phyloP scores from a whole-genome alignment of 2,329 filamentous ascomycete genomes.

The Drechslerella stenobrocha region DNA sequence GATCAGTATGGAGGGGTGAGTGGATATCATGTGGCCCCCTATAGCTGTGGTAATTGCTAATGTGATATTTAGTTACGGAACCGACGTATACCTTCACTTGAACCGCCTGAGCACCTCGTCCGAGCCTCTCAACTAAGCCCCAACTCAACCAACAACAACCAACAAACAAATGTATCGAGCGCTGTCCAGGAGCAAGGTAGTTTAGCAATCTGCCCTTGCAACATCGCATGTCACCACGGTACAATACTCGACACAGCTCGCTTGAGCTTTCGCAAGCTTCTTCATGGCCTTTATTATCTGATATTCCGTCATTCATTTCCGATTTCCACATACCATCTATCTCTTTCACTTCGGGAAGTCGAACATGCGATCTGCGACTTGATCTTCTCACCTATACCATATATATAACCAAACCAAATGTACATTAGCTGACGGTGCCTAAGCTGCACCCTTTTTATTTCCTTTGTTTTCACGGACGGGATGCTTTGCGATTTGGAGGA shows the following conservation, averaged over 20 bases:
- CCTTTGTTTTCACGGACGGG: slow-evolving; percentile 16
- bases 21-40: slow-evolving; percentile 37
- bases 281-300: slow-evolving; percentile 7
- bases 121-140: slow-evolving; percentile 68
- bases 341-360: background rate
- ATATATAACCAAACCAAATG: slow-evolving; percentile 38
- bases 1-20: slow-evolving; percentile 99
- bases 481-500: slow-evolving; percentile 7
- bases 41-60: slow-evolving; percentile 27
- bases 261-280: no score
- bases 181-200: no score
- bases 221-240: no score
- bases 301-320: background rate
- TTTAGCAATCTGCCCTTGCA: no score
- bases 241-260: no score
- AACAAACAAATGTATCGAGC: no score
- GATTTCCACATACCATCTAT: background rate
- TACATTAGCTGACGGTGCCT: slow-evolving; percentile 48
- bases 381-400: slow-evolving; percentile 26
- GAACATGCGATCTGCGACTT: slow-evolving; percentile 20
- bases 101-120: slow-evolving; percentile 94
- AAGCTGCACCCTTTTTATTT: slow-evolving; percentile 12
- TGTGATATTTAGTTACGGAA: slow-evolving; percentile 74
- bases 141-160: no score
- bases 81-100: slow-evolving; percentile 95